Percentiles rank a stretch among this genome's conserved stretches.
phyloP scores from a whole-genome alignment of 1,139 yeast genomes.

The Saccharomyces hybrid region DNA sequence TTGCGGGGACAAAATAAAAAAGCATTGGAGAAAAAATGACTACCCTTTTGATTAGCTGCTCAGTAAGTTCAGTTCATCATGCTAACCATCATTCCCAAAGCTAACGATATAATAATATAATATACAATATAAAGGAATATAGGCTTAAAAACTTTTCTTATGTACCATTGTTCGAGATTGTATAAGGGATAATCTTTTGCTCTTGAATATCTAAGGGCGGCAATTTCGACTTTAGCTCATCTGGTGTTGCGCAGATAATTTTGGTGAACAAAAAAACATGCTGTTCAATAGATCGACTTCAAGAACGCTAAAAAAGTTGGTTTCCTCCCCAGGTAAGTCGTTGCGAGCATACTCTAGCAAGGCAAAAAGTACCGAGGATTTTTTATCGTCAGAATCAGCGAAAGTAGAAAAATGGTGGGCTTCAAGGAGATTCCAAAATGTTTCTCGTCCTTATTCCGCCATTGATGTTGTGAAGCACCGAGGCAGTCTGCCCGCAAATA shows the following conservation, averaged over 20 bases:
- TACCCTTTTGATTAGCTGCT: background rate
- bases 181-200: background rate
- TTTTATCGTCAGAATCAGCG: conserved; percentile 18
- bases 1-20: background rate
- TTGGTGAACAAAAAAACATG: background rate
- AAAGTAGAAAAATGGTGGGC: conserved; percentile 47
- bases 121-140: background rate
- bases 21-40: background rate
- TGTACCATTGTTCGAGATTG: background rate
- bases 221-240: background rate
- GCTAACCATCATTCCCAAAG: background rate
- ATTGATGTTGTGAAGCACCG: conserved; percentile 46
- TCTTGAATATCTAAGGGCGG: background rate
- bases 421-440: conserved; percentile 41
- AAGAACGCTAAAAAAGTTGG: background rate
- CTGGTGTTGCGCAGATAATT: background rate
- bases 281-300: background rate
- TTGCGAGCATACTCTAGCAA: background rate
- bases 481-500: conserved; percentile 39
- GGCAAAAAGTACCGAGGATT: conserved; percentile 4
- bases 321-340: background rate
- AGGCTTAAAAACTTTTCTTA: background rate
- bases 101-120: background rate
- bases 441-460: conserved; percentile 48
- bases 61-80: background rate